Percentiles rank a stretch among this genome's conserved stretches.
phyloP scores from a whole-genome alignment of 768 basidiomycete genomes.

The Trametes maxima region DNA sequence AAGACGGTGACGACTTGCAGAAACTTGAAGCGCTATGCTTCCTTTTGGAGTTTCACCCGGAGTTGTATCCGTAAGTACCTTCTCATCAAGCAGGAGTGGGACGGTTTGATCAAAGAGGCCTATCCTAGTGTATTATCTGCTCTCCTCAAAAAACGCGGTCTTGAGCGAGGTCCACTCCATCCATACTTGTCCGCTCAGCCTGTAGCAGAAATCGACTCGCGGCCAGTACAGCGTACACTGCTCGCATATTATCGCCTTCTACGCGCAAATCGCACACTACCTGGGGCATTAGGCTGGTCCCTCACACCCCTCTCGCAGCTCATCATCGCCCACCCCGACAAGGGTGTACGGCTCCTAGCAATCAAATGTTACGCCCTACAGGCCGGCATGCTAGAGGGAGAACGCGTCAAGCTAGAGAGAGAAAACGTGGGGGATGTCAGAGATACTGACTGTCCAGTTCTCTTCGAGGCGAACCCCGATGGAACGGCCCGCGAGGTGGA shows the following conservation, averaged over 20 bases:
- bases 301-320: slow-evolving; percentile 44
- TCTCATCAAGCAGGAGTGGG: neutral
- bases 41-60: slow-evolving; percentile 68
- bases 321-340: slow-evolving; percentile 58
- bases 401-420: slow-evolving; percentile 66
- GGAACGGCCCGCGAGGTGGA: slow-evolving; percentile 54
- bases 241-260: slow-evolving; percentile 84
- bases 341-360: slow-evolving; percentile 66
- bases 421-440: slow-evolving; percentile 60
- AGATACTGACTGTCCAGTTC: slow-evolving; percentile 63
- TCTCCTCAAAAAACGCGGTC: slow-evolving; percentile 46
- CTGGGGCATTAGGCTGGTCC: slow-evolving; percentile 64
- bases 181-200: slow-evolving; percentile 38
- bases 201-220: slow-evolving; percentile 38
- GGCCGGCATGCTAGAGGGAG: slow-evolving; percentile 75
- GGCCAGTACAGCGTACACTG: slow-evolving; percentile 66
- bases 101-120: slow-evolving; percentile 12
- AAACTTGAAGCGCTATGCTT: slow-evolving; percentile 61
- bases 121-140: slow-evolving; percentile 54
- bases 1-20: slow-evolving; percentile 48
- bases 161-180: slow-evolving; percentile 56
- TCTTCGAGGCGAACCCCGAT: slow-evolving; percentile 52
- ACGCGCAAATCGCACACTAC: slow-evolving; percentile 70
- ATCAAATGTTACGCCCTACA: slow-evolving; percentile 79
- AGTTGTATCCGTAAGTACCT: slow-evolving; percentile 66